These are phyloP conservation scores for Pinus albicaulis DNA, from an alignment of 75 land plant genomes.

Conservation along the genomic window DNA sequence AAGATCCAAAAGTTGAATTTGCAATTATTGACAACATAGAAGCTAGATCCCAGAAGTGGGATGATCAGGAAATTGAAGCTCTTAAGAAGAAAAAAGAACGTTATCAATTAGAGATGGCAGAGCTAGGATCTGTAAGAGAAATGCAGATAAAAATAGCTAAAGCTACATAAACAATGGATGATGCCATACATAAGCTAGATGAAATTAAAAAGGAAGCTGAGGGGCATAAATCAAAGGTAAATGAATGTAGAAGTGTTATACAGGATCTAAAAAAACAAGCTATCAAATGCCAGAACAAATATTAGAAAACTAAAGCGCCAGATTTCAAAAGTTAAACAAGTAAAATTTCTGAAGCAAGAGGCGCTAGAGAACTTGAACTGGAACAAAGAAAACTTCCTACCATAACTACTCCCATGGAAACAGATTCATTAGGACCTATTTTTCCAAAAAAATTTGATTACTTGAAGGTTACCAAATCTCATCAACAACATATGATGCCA, in stretches of 20 bases:
- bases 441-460: constrained; percentile 58
- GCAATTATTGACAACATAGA: constrained; percentile 98
- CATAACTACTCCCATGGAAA: constrained; percentile 71
- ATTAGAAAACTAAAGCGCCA: constrained; percentile 78
- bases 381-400: constrained; percentile 83
- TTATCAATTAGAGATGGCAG: constrained; percentile 73
- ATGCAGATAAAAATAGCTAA: constrained; percentile 69
- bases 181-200: too few species aligned
- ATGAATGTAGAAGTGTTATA: constrained; percentile 67
- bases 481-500: constrained; percentile 60
- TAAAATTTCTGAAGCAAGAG: constrained; percentile 70
- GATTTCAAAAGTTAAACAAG: constrained; percentile 76
- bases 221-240: constrained; percentile 56
- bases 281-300: constrained; percentile 33
- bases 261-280: constrained; percentile 67
- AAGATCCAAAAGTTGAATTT: too few species aligned
- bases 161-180: too few species aligned
- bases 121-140: constrained; percentile 82
- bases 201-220: too few species aligned
- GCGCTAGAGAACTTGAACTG: constrained; percentile 80
- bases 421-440: constrained; percentile 35
- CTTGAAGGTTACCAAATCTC: constrained; percentile 54
- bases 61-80: constrained; percentile 83
- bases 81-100: constrained; percentile 75
- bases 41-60: constrained; percentile 97